phyloP scores from a whole-genome alignment of 441 rosid genomes.

The Aquilaria agallochum region DNA sequence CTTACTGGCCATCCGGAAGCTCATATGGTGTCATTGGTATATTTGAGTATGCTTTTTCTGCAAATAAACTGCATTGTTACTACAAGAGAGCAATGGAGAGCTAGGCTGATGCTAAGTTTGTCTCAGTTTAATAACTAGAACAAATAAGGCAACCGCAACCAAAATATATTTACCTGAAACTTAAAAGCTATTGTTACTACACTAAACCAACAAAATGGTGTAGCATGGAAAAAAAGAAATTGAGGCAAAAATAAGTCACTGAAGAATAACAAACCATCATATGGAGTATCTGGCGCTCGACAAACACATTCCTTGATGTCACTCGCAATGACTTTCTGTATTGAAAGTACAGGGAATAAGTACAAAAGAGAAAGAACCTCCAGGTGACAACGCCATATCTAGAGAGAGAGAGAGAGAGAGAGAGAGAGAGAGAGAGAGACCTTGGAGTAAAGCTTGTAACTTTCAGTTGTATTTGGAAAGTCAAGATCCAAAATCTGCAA shows the following conservation, averaged over 20 bases:
- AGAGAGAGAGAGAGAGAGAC: conserved; percentile 30
- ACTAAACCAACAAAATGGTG: not conserved
- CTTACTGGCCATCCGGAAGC: conserved; percentile 99
- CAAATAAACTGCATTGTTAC: conserved; percentile 19
- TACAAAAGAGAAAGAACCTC: conserved; percentile 2
- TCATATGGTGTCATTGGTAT: conserved; percentile 98
- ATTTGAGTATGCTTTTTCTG: conserved; percentile 92
- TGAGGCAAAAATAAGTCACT: not conserved
- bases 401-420: conserved; percentile 19
- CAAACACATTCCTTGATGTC: conserved; percentile 98
- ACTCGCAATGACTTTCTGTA: conserved; percentile 91
- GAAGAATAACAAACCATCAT: conserved; percentile 64
- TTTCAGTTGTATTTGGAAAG: conserved; percentile 86
- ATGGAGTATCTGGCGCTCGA: conserved; percentile 98
- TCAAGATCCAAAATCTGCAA: conserved; percentile 74
- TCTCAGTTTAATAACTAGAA: too few relatives aligned
- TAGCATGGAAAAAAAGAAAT: conserved; percentile 1
- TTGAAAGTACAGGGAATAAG: conserved; percentile 21
- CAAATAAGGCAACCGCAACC: too few relatives aligned
- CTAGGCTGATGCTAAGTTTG: too few relatives aligned
- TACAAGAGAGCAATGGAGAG: conserved; percentile 5
- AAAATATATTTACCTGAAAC: not conserved
- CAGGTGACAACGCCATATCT: conserved; percentile 1
- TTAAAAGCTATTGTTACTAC: not conserved
- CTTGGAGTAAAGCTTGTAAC: conserved; percentile 92